A percentile compares a stretch with the other conserved stretches of the same genome.
Evolutionary conservation across 495 filamentous ascomycete species (phyloP).

Genomic region (Recurvomyces mirabilis): DNA sequence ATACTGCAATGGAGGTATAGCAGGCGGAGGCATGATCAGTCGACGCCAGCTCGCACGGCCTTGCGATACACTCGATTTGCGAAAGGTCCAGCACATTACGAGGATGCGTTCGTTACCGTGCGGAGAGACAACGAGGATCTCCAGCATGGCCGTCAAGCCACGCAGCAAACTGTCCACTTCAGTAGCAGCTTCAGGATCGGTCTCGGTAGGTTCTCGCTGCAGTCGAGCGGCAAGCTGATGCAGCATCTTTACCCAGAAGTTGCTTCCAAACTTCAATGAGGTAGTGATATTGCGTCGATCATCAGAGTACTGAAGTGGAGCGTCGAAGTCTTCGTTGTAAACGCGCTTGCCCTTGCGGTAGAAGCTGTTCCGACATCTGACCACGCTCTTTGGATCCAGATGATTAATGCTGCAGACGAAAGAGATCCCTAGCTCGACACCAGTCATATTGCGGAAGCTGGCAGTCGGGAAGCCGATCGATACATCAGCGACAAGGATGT

Average conservation of each 20-base stretch:
- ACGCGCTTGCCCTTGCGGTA: slow-evolving; percentile 19
- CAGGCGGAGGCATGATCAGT: slow-evolving; percentile 5
- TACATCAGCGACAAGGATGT: slow-evolving; percentile 27
- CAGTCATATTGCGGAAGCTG: slow-evolving; percentile 3
- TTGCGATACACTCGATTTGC: slow-evolving; percentile 6
- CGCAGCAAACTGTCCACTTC: slow-evolving; percentile 6
- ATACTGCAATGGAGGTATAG: not conserved
- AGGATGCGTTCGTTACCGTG: slow-evolving; percentile 8
- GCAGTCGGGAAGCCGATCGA: slow-evolving; percentile 26
- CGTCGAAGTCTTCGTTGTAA: slow-evolving; percentile 6
- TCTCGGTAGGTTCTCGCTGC: slow-evolving; percentile 3
- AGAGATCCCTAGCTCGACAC: slow-evolving; percentile 23
- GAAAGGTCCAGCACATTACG: slow-evolving; percentile 19
- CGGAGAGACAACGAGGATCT: slow-evolving; percentile 9
- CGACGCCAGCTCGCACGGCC: slow-evolving; percentile 14
- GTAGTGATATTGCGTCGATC: slow-evolving; percentile 7
- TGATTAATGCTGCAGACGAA: slow-evolving; percentile 20
- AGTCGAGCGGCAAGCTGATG: slow-evolving; percentile 15
- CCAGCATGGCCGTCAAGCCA: slow-evolving; percentile 10
- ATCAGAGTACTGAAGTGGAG: slow-evolving; percentile 7
- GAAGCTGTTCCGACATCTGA: slow-evolving; percentile 23
- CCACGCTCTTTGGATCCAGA: slow-evolving; percentile 1
- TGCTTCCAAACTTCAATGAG: slow-evolving; percentile 26
- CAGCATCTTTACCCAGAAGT: slow-evolving; percentile 27
- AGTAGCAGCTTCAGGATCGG: not conserved